Base-by-base conservation (phyloP, 495 filamentous ascomycete genomes). In the Melanomma pulvis-pyrius region DNA sequence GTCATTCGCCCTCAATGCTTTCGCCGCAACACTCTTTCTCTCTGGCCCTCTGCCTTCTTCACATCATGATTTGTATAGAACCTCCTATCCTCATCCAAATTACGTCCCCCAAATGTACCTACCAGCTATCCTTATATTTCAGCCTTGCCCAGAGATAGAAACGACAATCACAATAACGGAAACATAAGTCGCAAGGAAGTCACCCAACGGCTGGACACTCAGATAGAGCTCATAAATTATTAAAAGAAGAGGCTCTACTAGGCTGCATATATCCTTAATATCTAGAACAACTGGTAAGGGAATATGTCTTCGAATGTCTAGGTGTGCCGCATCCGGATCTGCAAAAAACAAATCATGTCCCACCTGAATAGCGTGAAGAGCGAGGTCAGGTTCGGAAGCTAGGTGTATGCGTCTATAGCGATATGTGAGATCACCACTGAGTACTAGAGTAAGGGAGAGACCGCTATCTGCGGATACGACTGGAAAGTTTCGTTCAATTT, bases 271-370 rank as follows among this genome's bases (percentile, higher is more conserved):
- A n/a, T n/a, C n/a, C n/a, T n/a, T n/a, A n/a, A n/a, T n/a, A n/a
- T n/a, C n/a, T n/a, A n/a, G n/a, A n/a, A n/a, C n/a, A n/a, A n/a
- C n/a, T n/a, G n/a, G n/a, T n/a, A n/a, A n/a, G 46, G 12, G 15
- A 9, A 8, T 41, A 64, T 67, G 59, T 71, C 67, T 46, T 74
- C 70, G 4, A 69, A 30, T 34, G 65, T 65, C 72, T 70, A 74
- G 5, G 72, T 32, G 50, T 69, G 39, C 17, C 72, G 70, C 55
- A 74, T 64, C 11, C 72, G 72, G 61, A 74, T 74, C 55, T 74
- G 72, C 21, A 67, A 65, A 0, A 73, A 61, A 46, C 70, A 74
- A 30, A 74, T 74, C 72, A 74, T 65, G 46, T 63, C 70, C 70
- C 70, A 74, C 25, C 68, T 69, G 49, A 71, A 73, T n/a, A 73